Conservation (phyloP, 352 stramenopile genomes). For the Blastocystis sp. region DNA sequence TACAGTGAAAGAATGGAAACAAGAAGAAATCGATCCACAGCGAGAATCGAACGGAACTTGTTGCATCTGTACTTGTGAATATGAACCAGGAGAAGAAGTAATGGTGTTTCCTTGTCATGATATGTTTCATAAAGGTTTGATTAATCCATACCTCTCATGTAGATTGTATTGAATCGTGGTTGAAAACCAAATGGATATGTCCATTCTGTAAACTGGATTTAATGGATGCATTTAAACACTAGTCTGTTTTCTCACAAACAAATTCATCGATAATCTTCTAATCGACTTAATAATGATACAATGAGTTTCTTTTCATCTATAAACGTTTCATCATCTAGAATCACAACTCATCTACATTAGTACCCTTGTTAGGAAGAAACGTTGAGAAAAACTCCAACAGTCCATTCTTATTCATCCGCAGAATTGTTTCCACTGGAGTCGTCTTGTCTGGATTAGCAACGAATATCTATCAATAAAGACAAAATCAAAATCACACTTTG, state of each 20-base stretch:
- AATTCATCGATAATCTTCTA: neutral
- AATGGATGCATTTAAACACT: neutral
- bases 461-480: slow-evolving; percentile 12
- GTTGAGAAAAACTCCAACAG: slow-evolving; percentile 20
- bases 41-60: neutral
- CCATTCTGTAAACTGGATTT: slow-evolving; percentile 50
- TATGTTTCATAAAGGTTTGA: slow-evolving; percentile 53
- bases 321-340: slow-evolving; percentile 30
- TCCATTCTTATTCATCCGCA: neutral
- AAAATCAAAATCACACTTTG: neutral
- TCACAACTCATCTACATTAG: neutral
- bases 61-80: slow-evolving; percentile 46
- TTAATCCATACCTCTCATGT: neutral
- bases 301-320: slow-evolving; percentile 27
- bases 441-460: slow-evolving; percentile 60
- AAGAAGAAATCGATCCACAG: neutral
- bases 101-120: slow-evolving; percentile 24
- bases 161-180: slow-evolving; percentile 37
- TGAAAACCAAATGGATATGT: slow-evolving; percentile 54
- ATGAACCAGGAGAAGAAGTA: slow-evolving; percentile 9
- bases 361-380: slow-evolving; percentile 26
- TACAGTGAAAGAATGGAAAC: neutral
- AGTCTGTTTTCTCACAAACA: slow-evolving; percentile 10
- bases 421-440: neutral
- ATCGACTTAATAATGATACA: slow-evolving; percentile 10